A percentile compares a stretch with the other conserved stretches of the same genome.
Evolutionary conservation across 2,329 filamentous ascomycete genomes (phyloP).

Genomic region (Claviceps sp.): DNA sequence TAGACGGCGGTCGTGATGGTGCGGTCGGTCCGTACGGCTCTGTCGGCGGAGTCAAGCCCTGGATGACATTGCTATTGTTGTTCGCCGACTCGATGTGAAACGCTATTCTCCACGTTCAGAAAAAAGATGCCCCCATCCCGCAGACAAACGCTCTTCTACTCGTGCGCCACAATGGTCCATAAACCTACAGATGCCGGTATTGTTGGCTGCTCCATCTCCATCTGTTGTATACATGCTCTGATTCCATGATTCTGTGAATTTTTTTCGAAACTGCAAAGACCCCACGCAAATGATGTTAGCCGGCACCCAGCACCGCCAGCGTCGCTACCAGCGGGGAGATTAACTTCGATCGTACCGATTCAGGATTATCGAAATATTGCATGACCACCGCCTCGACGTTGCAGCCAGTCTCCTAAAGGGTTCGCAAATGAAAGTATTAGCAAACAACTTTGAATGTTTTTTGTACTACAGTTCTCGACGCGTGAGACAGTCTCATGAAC

Average conservation of each 20-base stretch:
- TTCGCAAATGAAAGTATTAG: too few species aligned
- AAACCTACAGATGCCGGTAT: conserved; percentile 30
- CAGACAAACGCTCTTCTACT: not conserved
- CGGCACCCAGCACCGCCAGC: not conserved
- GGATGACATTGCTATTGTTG: conserved; percentile 27
- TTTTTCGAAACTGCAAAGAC: conserved; percentile 27
- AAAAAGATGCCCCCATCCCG: not conserved
- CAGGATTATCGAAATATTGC: conserved; percentile 37
- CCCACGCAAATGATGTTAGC: not conserved
- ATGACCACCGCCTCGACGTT: conserved; percentile 34
- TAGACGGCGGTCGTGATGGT: conserved; percentile 49
- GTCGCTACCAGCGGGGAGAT: not conserved
- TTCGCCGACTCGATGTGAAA: conserved; percentile 44
- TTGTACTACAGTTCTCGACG: too few species aligned
- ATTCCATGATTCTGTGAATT: conserved; percentile 38
- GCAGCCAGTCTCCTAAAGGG: conserved; percentile 25
- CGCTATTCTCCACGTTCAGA: conserved; percentile 18
- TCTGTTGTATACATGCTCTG: conserved; percentile 38
- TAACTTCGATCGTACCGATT: conserved; percentile 14
- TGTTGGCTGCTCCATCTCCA: conserved; percentile 34
- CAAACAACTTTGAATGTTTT: too few species aligned
- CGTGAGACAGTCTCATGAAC: not conserved
- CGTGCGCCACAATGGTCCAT: not conserved
- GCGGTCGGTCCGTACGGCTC: conserved; percentile 29
- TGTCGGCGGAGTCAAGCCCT: conserved; percentile 27